Evolutionary conservation across 805 yeast genomes (phyloP).

Genomic region (Wickerhamomyces chambardii): DNA sequence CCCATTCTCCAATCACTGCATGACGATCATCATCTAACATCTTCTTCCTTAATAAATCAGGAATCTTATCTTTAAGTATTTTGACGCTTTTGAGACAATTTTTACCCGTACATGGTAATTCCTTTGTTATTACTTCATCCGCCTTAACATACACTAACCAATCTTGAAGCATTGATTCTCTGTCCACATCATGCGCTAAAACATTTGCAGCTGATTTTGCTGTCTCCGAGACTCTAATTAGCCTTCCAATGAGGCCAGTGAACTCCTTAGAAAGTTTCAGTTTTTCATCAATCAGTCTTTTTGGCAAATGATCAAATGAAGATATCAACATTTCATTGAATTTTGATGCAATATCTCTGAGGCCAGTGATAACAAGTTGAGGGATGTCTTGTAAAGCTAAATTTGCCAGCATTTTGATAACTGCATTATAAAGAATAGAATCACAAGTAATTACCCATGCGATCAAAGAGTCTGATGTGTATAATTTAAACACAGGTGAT

Average conservation of each 20-base stretch:
- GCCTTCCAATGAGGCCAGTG: constrained; percentile 39
- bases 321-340: constrained; percentile 35
- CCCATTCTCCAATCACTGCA: constrained; percentile 16
- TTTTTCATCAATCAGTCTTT: constrained; percentile 40
- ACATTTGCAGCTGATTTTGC: constrained; percentile 40
- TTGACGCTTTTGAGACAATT: constrained; percentile 23
- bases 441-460: constrained; percentile 71
- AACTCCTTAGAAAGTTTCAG: constrained; percentile 45
- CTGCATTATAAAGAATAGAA: constrained; percentile 42
- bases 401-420: constrained; percentile 53
- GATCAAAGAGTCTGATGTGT: constrained; percentile 35
- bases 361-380: constrained; percentile 38
- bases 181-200: constrained; percentile 31
- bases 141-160: constrained; percentile 45
- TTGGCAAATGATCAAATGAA: constrained; percentile 38
- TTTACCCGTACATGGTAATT: constrained; percentile 36
- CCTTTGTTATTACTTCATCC: constrained; percentile 34
- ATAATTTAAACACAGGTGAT: constrained; percentile 51
- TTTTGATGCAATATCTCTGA: constrained; percentile 42
- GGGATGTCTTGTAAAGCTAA: constrained; percentile 54
- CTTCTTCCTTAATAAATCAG: constrained; percentile 18
- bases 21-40: constrained; percentile 1
- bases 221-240: constrained; percentile 45
- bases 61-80: constrained; percentile 26
- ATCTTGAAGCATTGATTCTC: constrained; percentile 43